Percentiles rank a stretch among this genome's conserved stretches.
phyloP scores from a whole-genome alignment of 2,329 filamentous ascomycete species.

The Beauveria caledonica region DNA sequence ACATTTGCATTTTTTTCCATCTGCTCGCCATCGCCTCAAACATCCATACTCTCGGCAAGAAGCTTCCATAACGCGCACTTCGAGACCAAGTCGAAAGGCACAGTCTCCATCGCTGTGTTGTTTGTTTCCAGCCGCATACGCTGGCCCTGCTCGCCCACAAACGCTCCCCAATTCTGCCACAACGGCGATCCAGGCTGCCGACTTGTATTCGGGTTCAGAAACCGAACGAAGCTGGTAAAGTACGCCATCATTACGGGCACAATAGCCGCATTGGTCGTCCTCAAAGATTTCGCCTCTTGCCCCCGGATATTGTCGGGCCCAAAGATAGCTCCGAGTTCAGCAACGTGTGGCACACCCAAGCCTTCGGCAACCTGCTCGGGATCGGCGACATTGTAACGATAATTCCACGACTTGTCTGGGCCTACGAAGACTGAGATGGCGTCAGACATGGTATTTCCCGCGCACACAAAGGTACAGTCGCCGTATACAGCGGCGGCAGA shows the following conservation, averaged over 20 bases:
- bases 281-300: constrained; percentile 29
- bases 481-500: constrained; percentile 34
- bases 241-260: constrained; percentile 41
- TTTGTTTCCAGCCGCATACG: constrained; percentile 31
- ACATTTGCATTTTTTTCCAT: neutral
- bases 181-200: constrained; percentile 25
- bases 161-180: constrained; percentile 33
- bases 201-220: constrained; percentile 35
- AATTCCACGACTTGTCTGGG: constrained; percentile 31
- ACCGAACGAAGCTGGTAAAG: constrained; percentile 40
- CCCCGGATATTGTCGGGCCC: constrained; percentile 27
- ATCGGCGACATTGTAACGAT: constrained; percentile 42
- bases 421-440: constrained; percentile 11
- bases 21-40: neutral
- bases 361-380: constrained; percentile 26
- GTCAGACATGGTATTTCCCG: constrained; percentile 26
- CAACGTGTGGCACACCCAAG: constrained; percentile 40
- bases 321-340: constrained; percentile 40
- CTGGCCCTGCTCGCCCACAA: constrained; percentile 11
- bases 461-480: constrained; percentile 38
- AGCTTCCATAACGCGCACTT: constrained; percentile 34
- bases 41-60: constrained; percentile 21
- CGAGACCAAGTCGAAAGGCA: constrained; percentile 22
- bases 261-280: constrained; percentile 34
- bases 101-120: constrained; percentile 30